phyloP scores from a whole-genome alignment of 331 rosid genomes.

The Cydonia oblonga region DNA sequence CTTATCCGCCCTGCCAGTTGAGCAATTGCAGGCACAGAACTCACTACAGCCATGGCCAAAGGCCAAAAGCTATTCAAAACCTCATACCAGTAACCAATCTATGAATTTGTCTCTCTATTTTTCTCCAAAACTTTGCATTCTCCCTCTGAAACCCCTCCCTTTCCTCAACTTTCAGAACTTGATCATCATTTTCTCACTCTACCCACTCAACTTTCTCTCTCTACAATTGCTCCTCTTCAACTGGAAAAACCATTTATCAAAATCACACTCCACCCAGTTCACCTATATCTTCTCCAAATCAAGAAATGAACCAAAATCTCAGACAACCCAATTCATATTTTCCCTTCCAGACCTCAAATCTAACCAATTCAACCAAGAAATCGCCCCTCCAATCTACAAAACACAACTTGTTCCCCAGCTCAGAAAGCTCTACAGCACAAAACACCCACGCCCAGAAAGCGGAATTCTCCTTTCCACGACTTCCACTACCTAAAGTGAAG shows the following conservation, averaged over 20 bases:
- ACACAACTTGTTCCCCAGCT: neutral
- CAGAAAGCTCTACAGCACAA: neutral
- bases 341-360: slow-evolving; percentile 13
- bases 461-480: neutral
- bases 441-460: neutral
- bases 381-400: neutral
- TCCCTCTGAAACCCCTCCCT: neutral
- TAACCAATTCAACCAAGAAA: neutral
- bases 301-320: neutral
- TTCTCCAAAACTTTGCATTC: neutral
- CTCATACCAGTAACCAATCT: neutral
- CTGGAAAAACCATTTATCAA: neutral
- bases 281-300: too few species aligned
- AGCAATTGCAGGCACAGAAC: slow-evolving; percentile 19
- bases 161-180: neutral
- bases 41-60: slow-evolving; percentile 20
- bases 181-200: neutral
- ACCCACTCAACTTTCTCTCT: neutral
- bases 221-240: neutral
- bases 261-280: neutral
- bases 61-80: neutral
- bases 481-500: neutral
- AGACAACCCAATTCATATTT: slow-evolving; percentile 1
- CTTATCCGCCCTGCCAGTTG: slow-evolving; percentile 17
- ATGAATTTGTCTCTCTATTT: neutral